These are phyloP conservation scores for Amylostereum areolatum DNA, from an alignment of 1,284 basidiomycete species.

Conservation along the genomic window DNA sequence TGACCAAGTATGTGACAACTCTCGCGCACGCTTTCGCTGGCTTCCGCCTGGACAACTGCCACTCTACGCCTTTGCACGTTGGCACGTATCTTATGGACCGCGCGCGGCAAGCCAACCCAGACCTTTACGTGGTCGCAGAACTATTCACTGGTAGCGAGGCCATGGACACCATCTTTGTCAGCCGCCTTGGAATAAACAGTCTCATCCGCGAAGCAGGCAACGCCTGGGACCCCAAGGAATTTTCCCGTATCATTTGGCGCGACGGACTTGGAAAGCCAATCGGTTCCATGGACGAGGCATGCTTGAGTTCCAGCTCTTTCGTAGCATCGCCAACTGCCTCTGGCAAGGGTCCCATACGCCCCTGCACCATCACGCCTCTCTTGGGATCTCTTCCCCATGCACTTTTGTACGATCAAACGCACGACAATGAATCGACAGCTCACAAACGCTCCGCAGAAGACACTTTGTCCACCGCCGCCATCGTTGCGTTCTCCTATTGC, in stretches of 20 bases:
- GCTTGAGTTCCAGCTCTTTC: conserved; percentile 52
- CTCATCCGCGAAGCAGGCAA: conserved; percentile 91
- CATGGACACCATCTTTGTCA: conserved; percentile 88
- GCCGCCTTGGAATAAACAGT: conserved; percentile 86
- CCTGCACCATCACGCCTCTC: conserved; percentile 71
- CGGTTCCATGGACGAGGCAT: conserved; percentile 88
- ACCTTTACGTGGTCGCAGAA: conserved; percentile 95
- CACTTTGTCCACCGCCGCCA: conserved; percentile 84
- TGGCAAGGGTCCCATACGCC: conserved; percentile 70
- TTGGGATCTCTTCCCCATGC: conserved; percentile 87
- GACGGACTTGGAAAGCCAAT: conserved; percentile 89
- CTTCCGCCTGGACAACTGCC: conserved; percentile 97
- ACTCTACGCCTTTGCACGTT: conserved; percentile 93
- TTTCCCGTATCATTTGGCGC: conserved; percentile 79
- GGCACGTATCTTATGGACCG: conserved; percentile 91
- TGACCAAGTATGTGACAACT: conserved; percentile 79
- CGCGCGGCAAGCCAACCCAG: conserved; percentile 82
- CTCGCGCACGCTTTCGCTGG: conserved; percentile 87
- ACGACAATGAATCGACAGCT: conserved; percentile 89
- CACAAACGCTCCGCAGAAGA: conserved; percentile 91
- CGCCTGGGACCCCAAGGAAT: conserved; percentile 81
- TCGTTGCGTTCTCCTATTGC: conserved; percentile 82
- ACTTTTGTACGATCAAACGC: conserved; percentile 89
- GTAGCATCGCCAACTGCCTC: conserved; percentile 76
- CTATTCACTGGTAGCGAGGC: conserved; percentile 95